These are phyloP conservation scores for Hanseniaspora thailandica DNA, from an alignment of 805 yeast species.

Conservation along the genomic window DNA sequence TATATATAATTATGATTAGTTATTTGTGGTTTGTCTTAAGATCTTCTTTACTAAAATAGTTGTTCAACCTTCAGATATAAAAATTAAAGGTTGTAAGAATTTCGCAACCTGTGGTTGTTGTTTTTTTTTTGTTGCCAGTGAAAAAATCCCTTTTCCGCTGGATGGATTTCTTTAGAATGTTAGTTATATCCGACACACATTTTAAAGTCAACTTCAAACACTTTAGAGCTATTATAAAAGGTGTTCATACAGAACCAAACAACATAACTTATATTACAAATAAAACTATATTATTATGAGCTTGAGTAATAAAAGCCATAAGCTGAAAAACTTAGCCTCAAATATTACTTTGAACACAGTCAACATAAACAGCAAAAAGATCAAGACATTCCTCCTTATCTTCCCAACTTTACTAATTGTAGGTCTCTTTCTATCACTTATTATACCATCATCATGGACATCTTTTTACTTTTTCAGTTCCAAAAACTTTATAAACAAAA, in stretches of 20 bases:
- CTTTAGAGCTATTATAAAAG: too few species aligned
- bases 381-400: not conserved
- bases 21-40: not conserved
- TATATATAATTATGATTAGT: constrained; percentile 18
- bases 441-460: not conserved
- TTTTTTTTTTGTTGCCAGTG: not conserved
- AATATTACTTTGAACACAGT: not conserved
- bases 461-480: constrained; percentile 22
- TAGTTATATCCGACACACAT: too few species aligned
- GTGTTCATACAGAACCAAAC: not conserved
- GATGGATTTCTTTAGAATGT: too few species aligned
- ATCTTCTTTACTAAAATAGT: not conserved
- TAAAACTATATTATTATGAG: not conserved
- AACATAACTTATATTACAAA: too few species aligned
- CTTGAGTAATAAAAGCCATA: not conserved
- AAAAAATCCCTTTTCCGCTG: too few species aligned
- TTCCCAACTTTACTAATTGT: not conserved
- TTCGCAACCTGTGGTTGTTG: not conserved
- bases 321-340: not conserved
- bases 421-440: not conserved
- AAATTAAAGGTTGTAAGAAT: constrained; percentile 6
- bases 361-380: not conserved
- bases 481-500: constrained; percentile 23
- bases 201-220: too few species aligned
- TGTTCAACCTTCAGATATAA: not conserved